A percentile compares a stretch with the other conserved stretches of the same genome.
These are phyloP conservation scores for Boletales sp. DNA, from an alignment of 768 basidiomycete species.

Conservation along the genomic window DNA sequence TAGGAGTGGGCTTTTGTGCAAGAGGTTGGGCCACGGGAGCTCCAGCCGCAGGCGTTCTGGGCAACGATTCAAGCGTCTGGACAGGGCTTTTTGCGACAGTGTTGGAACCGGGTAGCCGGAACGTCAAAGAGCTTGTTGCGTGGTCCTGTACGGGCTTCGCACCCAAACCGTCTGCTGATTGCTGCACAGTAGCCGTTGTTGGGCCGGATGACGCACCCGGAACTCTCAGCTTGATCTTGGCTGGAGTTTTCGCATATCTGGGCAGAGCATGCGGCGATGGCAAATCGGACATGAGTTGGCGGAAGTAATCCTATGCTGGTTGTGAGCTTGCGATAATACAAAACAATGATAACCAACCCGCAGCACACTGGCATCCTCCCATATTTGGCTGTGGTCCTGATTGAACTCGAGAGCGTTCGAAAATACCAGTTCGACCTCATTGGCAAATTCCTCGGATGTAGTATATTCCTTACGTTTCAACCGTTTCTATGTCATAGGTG, in stretches of 20 bases:
- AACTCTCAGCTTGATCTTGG: slow-evolving; percentile 73
- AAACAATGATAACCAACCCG: slow-evolving; percentile 42
- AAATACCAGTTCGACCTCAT: slow-evolving; percentile 88
- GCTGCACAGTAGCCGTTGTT: slow-evolving; percentile 9
- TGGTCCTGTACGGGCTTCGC: slow-evolving; percentile 18
- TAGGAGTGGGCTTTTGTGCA: slow-evolving; percentile 24
- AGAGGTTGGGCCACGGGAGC: slow-evolving; percentile 17
- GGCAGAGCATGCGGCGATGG: slow-evolving; percentile 63
- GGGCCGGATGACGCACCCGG: slow-evolving; percentile 35
- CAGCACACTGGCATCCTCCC: slow-evolving; percentile 70
- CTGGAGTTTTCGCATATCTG: slow-evolving; percentile 53
- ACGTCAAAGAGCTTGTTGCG: slow-evolving; percentile 14
- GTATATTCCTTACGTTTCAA: slow-evolving; percentile 78
- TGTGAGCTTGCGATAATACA: slow-evolving; percentile 7
- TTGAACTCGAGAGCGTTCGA: slow-evolving; percentile 88
- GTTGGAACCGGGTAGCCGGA: slow-evolving; percentile 22
- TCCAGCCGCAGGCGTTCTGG: slow-evolving; percentile 16
- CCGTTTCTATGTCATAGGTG: slow-evolving; percentile 53
- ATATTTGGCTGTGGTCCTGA: slow-evolving; percentile 77
- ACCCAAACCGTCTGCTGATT: slow-evolving; percentile 9
- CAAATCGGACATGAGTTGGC: slow-evolving; percentile 72
- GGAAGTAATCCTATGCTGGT: slow-evolving; percentile 60
- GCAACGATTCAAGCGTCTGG: slow-evolving; percentile 18
- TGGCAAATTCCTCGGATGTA: slow-evolving; percentile 65
- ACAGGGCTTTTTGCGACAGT: slow-evolving; percentile 17